Conservation (phyloP, 1,284 basidiomycete species). For the Microbotryomycetes sp. region DNA sequence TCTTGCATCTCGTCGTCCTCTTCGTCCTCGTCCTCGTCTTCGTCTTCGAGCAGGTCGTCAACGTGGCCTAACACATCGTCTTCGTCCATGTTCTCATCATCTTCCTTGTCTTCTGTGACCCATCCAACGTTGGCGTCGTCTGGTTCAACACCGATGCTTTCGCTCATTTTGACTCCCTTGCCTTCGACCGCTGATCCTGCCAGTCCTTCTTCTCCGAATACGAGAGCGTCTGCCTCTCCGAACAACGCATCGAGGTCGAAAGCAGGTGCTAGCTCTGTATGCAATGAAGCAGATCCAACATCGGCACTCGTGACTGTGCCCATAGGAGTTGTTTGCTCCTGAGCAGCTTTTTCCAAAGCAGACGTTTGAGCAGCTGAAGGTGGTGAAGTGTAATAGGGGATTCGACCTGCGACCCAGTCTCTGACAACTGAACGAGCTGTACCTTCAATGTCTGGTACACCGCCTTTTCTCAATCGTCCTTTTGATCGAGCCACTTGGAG, state of each 20-base stretch:
- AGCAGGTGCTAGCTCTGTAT: slow-evolving; percentile 58
- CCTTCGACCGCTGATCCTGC: slow-evolving; percentile 40
- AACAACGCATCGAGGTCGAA: slow-evolving; percentile 71
- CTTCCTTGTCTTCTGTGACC: slow-evolving; percentile 13
- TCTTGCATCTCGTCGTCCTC: slow-evolving; percentile 20
- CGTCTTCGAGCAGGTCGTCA: slow-evolving; percentile 21
- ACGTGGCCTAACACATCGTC: slow-evolving; percentile 18
- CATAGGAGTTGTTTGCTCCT: slow-evolving; percentile 45
- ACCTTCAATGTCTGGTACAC: slow-evolving; percentile 78
- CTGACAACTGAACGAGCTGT: slow-evolving; percentile 77
- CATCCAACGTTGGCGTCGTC: slow-evolving; percentile 29
- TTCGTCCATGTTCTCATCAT: slow-evolving; percentile 9
- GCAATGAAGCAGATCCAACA: slow-evolving; percentile 65
- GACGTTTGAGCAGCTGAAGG: slow-evolving; percentile 65
- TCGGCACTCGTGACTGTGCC: slow-evolving; percentile 61
- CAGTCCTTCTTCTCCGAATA: slow-evolving; percentile 58
- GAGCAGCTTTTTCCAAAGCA: slow-evolving; percentile 44
- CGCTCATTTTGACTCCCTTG: slow-evolving; percentile 29
- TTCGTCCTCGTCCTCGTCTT: slow-evolving; percentile 11
- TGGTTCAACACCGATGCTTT: slow-evolving; percentile 32
- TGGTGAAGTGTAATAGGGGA: slow-evolving; percentile 76
- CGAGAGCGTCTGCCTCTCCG: slow-evolving; percentile 63
- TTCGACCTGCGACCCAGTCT: slow-evolving; percentile 97
- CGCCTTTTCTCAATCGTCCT: slow-evolving; percentile 84
- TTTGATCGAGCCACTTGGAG: slow-evolving; percentile 81